These are phyloP conservation scores for Boletus subcaerulescens DNA, from an alignment of 768 basidiomycete species.

Conservation along the genomic window DNA sequence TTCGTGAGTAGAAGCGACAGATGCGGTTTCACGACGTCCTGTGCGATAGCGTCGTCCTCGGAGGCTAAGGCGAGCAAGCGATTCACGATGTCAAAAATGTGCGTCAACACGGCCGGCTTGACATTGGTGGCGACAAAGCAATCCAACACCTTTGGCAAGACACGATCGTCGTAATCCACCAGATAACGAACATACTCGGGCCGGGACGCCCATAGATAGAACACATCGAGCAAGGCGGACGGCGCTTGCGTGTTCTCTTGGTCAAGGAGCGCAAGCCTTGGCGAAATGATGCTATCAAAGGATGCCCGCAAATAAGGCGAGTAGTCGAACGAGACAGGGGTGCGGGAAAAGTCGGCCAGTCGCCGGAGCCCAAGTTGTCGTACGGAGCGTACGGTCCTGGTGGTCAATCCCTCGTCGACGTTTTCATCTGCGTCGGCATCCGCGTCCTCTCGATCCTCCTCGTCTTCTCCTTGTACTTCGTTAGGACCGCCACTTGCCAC, in stretches of 20 bases:
- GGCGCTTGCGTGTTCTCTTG: conserved; percentile 90
- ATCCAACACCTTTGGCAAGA: conserved; percentile 75
- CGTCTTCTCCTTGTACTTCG: conserved; percentile 32
- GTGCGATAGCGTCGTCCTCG: conserved; percentile 47
- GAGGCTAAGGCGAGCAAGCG: conserved; percentile 56
- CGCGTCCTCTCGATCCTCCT: conserved; percentile 34
- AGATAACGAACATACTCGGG: conserved; percentile 60
- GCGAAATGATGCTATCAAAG: conserved; percentile 74
- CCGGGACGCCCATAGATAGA: conserved; percentile 70
- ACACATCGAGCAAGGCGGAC: conserved; percentile 82
- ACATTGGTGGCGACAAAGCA: conserved; percentile 82
- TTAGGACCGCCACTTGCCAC: conserved; percentile 13
- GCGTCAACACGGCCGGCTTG: conserved; percentile 77
- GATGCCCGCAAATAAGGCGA: conserved; percentile 60
- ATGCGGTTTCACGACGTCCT: conserved; percentile 62
- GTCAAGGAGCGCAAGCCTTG: conserved; percentile 71
- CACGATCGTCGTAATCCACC: conserved; percentile 61
- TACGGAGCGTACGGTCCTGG: conserved; percentile 53
- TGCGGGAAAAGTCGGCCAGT: conserved; percentile 83
- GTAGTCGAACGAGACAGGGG: conserved; percentile 73
- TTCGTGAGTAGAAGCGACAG: conserved; percentile 69
- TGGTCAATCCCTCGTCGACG: conserved; percentile 28
- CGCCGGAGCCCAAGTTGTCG: conserved; percentile 85
- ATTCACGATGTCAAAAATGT: conserved; percentile 85
- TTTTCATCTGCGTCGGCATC: conserved; percentile 36